Evolutionary conservation across 2,329 filamentous ascomycete genomes (phyloP), one percentile per base, ranked within the genome.

Genomic region (Curvularia verruculosa): DNA sequence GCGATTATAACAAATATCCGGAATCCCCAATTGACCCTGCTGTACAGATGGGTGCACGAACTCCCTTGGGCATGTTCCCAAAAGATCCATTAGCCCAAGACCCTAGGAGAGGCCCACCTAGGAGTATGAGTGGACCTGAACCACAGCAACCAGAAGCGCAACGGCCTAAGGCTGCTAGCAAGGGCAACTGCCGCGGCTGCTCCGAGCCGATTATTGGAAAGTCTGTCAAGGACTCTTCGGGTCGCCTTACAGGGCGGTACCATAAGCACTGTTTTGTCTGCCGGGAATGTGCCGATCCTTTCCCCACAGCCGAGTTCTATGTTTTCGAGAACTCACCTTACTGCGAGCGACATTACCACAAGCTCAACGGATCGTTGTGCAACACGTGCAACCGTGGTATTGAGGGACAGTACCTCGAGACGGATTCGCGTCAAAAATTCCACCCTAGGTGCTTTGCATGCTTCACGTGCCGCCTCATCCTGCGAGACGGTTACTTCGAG

Each of bases 181-280:
- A 91, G 54, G 91, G 91, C 2, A 86, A 86, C 60, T 99, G 95
- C 80, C 91, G 92, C 69, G 90, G 91, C 1, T 99, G 95, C 75
- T 82, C 85, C 3, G 81, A 89, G 44, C 80, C 84, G 6, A 98
- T 99, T 67, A 85, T 87, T 43, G 94, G 92, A 19, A 98, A 97
- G 78, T 96, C 92, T 1, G 88, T 99, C 56, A 96, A 94, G 31
- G 96, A 92, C 13, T 92, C 92, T 0, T 95, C 97, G 68, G 95
- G 95, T 15, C 88, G 93, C 23, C 82, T 99, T 23, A 96, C 91
- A 0, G 95, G 95, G 9, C 89, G 92, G 61, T 99, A 96, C 76
- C 95, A 99, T 82, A 96, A 96, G 75, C 85, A 89, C 4, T 99
- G 94, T 65, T 98, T 99, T 73, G 90, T 94, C 10, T 99, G 95